phyloP scores from a whole-genome alignment of 352 stramenopile species.

The Pythium utonaiense region DNA sequence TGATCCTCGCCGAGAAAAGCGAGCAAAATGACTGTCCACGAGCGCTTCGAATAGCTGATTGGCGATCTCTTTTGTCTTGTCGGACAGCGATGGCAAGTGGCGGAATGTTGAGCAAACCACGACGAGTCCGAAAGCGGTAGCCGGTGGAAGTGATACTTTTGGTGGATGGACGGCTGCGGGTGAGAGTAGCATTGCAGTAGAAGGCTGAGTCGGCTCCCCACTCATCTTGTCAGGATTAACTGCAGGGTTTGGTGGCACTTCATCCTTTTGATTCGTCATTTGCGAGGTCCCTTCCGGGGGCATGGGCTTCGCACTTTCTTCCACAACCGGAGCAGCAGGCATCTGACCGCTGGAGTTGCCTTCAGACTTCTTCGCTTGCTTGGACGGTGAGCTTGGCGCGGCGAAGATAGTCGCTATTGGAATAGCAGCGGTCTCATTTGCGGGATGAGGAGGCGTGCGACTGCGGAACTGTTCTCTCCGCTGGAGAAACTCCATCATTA shows the following conservation, averaged over 20 bases:
- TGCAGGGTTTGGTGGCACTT: no score
- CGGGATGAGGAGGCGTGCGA: constrained; percentile 12
- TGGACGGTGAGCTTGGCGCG: not conserved
- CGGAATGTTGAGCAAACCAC: constrained; percentile 52
- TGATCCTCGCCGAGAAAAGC: constrained; percentile 43
- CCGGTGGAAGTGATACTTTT: not conserved
- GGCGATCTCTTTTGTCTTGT: constrained; percentile 56
- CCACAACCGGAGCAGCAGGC: no score
- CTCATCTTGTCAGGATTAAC: no score
- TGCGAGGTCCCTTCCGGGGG: no score
- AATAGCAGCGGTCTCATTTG: not conserved
- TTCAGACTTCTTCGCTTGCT: not conserved
- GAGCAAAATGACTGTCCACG: constrained; percentile 44
- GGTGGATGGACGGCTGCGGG: not conserved
- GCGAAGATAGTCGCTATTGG: not conserved
- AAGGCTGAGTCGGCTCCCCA: no score
- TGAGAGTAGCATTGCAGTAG: not conserved
- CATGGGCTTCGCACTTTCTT: no score
- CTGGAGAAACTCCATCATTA: constrained; percentile 38
- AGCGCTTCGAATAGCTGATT: constrained; percentile 51
- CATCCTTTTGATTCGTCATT: no score
- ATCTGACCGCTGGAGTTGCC: not conserved
- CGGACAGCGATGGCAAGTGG: constrained; percentile 46
- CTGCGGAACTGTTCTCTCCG: constrained; percentile 34
- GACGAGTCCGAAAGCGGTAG: constrained; percentile 38